These are phyloP conservation scores for Termitomyces sp. DNA, from an alignment of 768 basidiomycete species.

Conservation along the genomic window DNA sequence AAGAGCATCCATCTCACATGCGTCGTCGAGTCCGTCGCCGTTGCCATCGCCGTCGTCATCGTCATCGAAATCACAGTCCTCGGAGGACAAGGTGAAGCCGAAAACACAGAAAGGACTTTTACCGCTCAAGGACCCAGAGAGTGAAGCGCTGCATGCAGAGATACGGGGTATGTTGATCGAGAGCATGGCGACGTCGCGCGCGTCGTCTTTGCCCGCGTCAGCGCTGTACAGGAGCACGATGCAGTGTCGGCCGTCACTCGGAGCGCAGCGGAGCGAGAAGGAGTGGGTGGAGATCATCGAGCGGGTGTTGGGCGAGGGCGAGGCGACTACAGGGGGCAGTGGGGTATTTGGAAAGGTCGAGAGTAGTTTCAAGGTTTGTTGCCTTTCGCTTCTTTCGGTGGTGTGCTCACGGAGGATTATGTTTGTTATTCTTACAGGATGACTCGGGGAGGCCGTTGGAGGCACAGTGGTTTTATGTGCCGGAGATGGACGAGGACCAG, in stretches of 20 bases:
- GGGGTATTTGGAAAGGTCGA: constrained; percentile 74
- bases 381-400: no score
- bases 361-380: constrained; percentile 52
- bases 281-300: constrained; percentile 49
- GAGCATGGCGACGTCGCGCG: constrained; percentile 64
- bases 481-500: constrained; percentile 62
- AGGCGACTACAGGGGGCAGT: constrained; percentile 31
- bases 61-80: background rate
- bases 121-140: background rate
- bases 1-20: background rate
- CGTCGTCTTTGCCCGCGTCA: constrained; percentile 55
- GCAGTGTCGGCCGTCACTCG: constrained; percentile 48
- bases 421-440: constrained; percentile 27
- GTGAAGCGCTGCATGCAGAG: constrained; percentile 23
- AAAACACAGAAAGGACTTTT: no score
- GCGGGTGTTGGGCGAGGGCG: constrained; percentile 39
- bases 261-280: constrained; percentile 28
- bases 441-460: constrained; percentile 46
- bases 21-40: background rate
- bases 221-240: constrained; percentile 47
- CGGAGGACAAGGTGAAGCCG: background rate
- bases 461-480: constrained; percentile 72
- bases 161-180: constrained; percentile 66
- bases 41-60: background rate
- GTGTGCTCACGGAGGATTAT: background rate